Evolutionary conservation across 129 eudicot genomes (phyloP).

Genomic region (Centella asiatica): DNA sequence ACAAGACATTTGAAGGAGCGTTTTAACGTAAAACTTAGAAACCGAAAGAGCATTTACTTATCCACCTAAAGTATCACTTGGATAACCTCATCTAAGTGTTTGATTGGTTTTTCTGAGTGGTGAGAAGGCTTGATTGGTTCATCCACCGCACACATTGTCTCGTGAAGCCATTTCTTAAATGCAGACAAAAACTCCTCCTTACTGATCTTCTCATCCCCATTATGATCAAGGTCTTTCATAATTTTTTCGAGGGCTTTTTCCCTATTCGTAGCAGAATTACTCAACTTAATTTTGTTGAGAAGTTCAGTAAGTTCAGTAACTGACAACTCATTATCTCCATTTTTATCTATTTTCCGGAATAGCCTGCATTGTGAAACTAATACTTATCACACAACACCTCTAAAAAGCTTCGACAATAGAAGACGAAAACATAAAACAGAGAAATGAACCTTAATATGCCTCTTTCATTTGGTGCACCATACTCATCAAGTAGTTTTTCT

Average conservation of each 20-base stretch:
- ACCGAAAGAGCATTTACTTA: not conserved
- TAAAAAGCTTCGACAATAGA: not conserved
- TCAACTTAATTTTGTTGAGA: slow-evolving; percentile 36
- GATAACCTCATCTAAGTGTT: slow-evolving; percentile 51
- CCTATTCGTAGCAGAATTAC: slow-evolving; percentile 33
- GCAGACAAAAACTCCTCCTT: slow-evolving; percentile 43
- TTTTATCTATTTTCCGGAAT: slow-evolving; percentile 46
- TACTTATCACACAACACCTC: not conserved
- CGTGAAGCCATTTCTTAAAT: slow-evolving; percentile 55
- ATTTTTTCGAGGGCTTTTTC: slow-evolving; percentile 39
- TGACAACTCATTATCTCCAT: slow-evolving; percentile 46
- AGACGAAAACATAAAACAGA: not conserved
- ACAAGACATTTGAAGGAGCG: slow-evolving; percentile 1
- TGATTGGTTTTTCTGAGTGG: slow-evolving; percentile 39
- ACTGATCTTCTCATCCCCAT: slow-evolving; percentile 45
- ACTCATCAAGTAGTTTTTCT: slow-evolving; percentile 38
- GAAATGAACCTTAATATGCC: slow-evolving; percentile 31
- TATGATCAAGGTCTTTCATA: slow-evolving; percentile 43
- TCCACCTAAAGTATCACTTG: not conserved
- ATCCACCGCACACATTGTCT: slow-evolving; percentile 41
- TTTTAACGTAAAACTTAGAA: not conserved
- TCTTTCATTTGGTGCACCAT: slow-evolving; percentile 42
- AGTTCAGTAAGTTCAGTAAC: slow-evolving; percentile 46
- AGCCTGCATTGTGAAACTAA: slow-evolving; percentile 28
- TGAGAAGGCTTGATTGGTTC: slow-evolving; percentile 21